Conservation (phyloP, 352 stramenopile species). For the Elongisporangium anandrum region DNA sequence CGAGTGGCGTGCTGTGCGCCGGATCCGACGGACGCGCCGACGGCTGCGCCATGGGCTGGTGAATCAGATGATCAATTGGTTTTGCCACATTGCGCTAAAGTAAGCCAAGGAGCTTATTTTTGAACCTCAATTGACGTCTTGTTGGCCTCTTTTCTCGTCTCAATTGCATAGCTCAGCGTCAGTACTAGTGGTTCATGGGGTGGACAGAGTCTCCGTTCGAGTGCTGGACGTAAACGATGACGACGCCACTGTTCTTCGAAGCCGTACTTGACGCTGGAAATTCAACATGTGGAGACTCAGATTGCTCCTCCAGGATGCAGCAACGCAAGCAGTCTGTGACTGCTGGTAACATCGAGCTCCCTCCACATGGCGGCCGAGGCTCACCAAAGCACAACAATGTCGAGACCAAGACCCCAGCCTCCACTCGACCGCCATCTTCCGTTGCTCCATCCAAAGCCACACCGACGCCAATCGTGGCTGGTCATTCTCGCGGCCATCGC, state of each 20-base stretch:
- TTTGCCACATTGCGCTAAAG: not conserved
- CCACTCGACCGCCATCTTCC: not conserved
- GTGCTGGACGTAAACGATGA: not conserved
- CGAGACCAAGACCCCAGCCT: not conserved
- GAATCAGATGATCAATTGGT: not conserved
- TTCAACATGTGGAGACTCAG: not conserved
- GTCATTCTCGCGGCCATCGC: not conserved
- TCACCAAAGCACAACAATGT: not conserved
- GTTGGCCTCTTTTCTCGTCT: not conserved
- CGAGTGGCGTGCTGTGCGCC: conserved; percentile 90
- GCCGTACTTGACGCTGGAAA: not conserved
- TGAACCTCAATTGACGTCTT: not conserved
- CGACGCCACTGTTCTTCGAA: not conserved
- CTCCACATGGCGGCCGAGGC: not conserved
- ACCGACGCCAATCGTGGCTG: not conserved
- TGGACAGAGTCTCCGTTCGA: not conserved
- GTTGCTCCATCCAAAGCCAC: not conserved
- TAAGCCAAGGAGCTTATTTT: not conserved
- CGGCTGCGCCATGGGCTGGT: conserved; percentile 91
- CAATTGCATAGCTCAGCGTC: too few species aligned
- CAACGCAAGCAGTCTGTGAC: not conserved
- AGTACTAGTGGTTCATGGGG: not conserved
- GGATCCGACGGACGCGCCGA: conserved; percentile 94
- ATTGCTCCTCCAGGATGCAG: not conserved
- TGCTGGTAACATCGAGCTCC: not conserved